These are phyloP conservation scores for Clarireedia sp. DNA, from an alignment of 2,329 filamentous ascomycete genomes.

Conservation along the genomic window DNA sequence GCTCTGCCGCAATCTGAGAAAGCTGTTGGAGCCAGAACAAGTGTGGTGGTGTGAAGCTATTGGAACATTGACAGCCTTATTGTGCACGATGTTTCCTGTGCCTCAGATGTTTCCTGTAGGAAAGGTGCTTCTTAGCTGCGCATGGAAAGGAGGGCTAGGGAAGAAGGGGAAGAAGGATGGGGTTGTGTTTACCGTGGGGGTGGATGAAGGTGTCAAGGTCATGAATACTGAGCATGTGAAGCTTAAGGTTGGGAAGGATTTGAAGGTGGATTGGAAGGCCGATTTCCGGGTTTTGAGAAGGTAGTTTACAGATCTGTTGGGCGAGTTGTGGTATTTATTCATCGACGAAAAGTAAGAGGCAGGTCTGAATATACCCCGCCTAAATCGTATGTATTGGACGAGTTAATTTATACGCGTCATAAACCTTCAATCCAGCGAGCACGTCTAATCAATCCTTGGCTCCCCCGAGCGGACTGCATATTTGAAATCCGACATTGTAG, in stretches of 20 bases:
- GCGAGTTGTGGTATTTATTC: too few relatives aligned
- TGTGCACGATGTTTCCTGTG: background rate
- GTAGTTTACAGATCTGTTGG: background rate
- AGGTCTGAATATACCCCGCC: too few relatives aligned
- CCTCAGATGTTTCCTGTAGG: background rate
- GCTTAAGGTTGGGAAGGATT: background rate
- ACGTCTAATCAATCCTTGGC: too few relatives aligned
- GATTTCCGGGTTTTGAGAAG: background rate
- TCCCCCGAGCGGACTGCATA: too few relatives aligned
- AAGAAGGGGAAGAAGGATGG: conserved; percentile 3
- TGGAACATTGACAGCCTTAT: conserved; percentile 12
- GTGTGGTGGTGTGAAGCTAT: conserved; percentile 29
- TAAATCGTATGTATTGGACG: too few relatives aligned
- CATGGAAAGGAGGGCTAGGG: background rate
- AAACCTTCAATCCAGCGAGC: too few relatives aligned
- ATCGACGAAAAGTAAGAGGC: too few relatives aligned
- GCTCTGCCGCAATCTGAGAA: conserved; percentile 19
- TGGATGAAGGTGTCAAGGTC: background rate
- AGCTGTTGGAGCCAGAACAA: conserved; percentile 20
- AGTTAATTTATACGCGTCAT: too few relatives aligned
- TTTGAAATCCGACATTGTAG: too few relatives aligned
- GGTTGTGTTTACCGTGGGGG: background rate
- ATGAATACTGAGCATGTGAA: too few relatives aligned
- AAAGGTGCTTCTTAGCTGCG: background rate
- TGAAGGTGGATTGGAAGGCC: background rate